These are phyloP conservation scores for Cephalotrichum gorgonifer DNA, from an alignment of 2,329 filamentous ascomycete genomes.

Conservation along the genomic window DNA sequence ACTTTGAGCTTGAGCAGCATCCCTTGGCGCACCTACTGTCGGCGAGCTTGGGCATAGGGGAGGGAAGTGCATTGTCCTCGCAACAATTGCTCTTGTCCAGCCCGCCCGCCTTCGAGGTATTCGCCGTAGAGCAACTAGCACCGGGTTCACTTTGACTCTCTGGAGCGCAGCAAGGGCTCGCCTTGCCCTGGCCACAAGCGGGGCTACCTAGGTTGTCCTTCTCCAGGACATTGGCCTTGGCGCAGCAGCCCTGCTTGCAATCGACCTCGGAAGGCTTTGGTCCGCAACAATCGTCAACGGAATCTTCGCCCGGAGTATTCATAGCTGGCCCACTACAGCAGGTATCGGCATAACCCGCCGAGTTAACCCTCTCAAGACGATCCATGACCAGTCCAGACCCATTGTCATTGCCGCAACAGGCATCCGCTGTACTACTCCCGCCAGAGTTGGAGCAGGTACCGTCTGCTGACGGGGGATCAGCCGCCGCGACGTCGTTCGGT, in stretches of 20 bases:
- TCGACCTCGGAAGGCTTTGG: not conserved
- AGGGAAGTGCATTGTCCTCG: not conserved
- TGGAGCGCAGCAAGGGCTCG: not conserved
- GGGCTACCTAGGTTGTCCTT: too few species aligned
- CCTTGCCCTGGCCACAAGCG: not conserved
- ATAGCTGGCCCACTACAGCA: not conserved
- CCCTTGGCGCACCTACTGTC: not conserved
- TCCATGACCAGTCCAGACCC: not conserved
- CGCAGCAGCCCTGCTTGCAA: not conserved
- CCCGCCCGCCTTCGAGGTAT: not conserved
- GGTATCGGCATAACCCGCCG: not conserved
- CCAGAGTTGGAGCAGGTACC: not conserved
- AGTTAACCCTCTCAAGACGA: not conserved
- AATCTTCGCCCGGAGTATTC: not conserved
- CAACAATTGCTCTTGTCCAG: not conserved
- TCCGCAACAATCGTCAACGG: not conserved
- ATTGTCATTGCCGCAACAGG: not conserved
- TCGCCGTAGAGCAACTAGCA: not conserved
- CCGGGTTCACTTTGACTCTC: too few species aligned
- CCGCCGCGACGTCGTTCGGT: not conserved
- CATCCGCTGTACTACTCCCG: too few species aligned
- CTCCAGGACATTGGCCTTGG: not conserved
- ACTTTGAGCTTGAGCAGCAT: not conserved
- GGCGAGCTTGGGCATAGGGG: not conserved
- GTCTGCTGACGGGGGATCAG: not conserved